Conservation (phyloP, 768 basidiomycete genomes). For the Lactifluus hygrophoroides region DNA sequence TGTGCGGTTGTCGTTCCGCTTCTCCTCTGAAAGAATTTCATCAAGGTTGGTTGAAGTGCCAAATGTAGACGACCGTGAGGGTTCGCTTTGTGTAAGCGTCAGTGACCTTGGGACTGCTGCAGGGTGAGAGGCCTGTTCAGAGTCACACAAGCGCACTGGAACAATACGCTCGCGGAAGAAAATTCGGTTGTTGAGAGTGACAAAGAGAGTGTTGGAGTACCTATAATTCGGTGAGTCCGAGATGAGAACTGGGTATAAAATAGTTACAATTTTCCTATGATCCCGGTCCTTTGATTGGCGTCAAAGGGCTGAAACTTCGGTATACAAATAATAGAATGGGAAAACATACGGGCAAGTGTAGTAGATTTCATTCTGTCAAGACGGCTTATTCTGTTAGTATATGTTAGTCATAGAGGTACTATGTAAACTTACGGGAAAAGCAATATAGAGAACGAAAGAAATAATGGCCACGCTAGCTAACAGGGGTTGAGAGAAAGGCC, state of each 20-base stretch:
- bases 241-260: neutral
- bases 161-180: neutral
- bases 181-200: slow-evolving; percentile 5
- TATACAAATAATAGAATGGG: neutral
- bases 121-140: neutral
- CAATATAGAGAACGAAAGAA: slow-evolving; percentile 8
- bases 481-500: neutral
- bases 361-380: slow-evolving; percentile 8
- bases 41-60: no score
- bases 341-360: slow-evolving; percentile 6
- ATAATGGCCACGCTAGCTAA: slow-evolving; percentile 4
- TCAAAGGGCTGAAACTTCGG: neutral
- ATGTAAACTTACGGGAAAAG: slow-evolving; percentile 13
- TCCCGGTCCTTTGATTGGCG: slow-evolving; percentile 10
- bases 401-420: neutral
- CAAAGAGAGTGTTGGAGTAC: slow-evolving; percentile 4
- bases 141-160: neutral
- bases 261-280: slow-evolving; percentile 19
- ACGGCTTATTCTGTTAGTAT: neutral
- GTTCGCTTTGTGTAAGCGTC: neutral
- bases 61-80: neutral
- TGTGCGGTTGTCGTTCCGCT: no score
- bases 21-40: no score
- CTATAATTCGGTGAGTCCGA: neutral
- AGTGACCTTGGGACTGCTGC: neutral